phyloP scores from a whole-genome alignment of 1,139 yeast species.

The Saccharomyces pastorianus region DNA sequence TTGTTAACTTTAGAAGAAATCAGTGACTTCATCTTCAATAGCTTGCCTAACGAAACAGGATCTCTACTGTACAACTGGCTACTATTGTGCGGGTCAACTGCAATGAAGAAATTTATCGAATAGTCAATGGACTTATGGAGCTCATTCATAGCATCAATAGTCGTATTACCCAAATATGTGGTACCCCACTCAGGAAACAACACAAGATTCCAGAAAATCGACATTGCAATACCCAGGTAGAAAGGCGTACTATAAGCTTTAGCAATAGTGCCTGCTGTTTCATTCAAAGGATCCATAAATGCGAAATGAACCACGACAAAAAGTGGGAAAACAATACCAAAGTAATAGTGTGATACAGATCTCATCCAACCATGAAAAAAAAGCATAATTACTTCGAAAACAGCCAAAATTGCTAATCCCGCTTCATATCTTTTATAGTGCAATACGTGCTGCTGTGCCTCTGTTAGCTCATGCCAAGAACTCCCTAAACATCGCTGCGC shows the following conservation, averaged over 20 bases:
- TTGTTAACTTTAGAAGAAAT: slow-evolving; percentile 32
- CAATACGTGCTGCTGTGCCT: slow-evolving; percentile 22
- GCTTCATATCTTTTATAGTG: slow-evolving; percentile 32
- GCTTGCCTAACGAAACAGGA: slow-evolving; percentile 24
- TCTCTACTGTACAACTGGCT: slow-evolving; percentile 17
- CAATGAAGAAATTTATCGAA: slow-evolving; percentile 35
- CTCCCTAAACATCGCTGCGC: slow-evolving; percentile 35
- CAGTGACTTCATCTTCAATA: slow-evolving; percentile 28
- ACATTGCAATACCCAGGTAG: slow-evolving; percentile 38
- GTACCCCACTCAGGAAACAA: slow-evolving; percentile 47
- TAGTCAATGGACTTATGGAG: slow-evolving; percentile 35
- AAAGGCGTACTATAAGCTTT: slow-evolving; percentile 38
- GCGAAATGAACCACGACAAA: slow-evolving; percentile 44
- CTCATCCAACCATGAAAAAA: slow-evolving; percentile 43
- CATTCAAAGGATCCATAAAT: slow-evolving; percentile 33
- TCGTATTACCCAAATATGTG: slow-evolving; percentile 39
- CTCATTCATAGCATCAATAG: slow-evolving; percentile 35
- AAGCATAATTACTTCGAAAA: slow-evolving; percentile 40
- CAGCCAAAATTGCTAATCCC: slow-evolving; percentile 38
- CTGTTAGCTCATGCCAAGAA: slow-evolving; percentile 23
- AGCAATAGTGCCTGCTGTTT: slow-evolving; percentile 30
- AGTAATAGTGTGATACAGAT: slow-evolving; percentile 39
- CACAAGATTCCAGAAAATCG: slow-evolving; percentile 36
- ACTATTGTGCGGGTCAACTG: slow-evolving; percentile 19
- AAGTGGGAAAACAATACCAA: slow-evolving; percentile 39